These are phyloP conservation scores for Gossypium turneri DNA, from an alignment of 345 rosid genomes.

Conservation along the genomic window DNA sequence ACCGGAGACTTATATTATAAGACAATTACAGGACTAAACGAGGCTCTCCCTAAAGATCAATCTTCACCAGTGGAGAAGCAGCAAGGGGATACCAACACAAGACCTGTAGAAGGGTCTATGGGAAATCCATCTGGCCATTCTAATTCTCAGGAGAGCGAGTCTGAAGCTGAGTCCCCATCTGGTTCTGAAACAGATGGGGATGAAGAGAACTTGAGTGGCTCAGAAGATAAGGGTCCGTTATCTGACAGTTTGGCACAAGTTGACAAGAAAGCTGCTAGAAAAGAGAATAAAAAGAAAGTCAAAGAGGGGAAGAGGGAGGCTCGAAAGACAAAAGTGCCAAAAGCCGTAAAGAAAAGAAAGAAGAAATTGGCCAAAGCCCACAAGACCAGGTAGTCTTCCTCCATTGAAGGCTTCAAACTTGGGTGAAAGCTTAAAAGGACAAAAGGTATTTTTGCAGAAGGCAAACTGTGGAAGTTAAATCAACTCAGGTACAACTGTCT, in stretches of 20 bases:
- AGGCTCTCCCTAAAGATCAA: conserved; percentile 46
- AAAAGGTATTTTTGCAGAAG: neutral
- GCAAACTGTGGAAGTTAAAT: conserved; percentile 26
- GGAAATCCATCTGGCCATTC: neutral
- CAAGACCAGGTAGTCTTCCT: conserved; percentile 11
- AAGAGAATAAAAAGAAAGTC: conserved; percentile 94
- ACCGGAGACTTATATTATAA: conserved; percentile 70
- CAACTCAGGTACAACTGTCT: neutral
- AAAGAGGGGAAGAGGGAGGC: conserved; percentile 92
- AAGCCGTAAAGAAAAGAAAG: conserved; percentile 85
- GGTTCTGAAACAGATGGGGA: conserved; percentile 32
- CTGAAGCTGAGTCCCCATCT: conserved; percentile 27
- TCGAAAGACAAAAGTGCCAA: conserved; percentile 79
- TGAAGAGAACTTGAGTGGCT: conserved; percentile 38
- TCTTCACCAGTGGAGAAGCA: conserved; percentile 13
- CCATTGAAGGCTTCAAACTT: conserved; percentile 10
- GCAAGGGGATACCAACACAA: conserved; percentile 18
- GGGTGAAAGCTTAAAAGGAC: neutral
- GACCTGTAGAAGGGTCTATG: conserved; percentile 20
- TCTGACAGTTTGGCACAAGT: conserved; percentile 22
- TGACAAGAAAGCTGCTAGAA: conserved; percentile 80
- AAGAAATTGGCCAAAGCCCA: conserved; percentile 75
- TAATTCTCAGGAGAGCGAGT: conserved; percentile 18
- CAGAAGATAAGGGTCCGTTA: conserved; percentile 24
- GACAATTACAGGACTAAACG: conserved; percentile 81